These are phyloP conservation scores for Didymosphaeria variabile DNA, from an alignment of 2,329 filamentous ascomycete species.

Conservation along the genomic window DNA sequence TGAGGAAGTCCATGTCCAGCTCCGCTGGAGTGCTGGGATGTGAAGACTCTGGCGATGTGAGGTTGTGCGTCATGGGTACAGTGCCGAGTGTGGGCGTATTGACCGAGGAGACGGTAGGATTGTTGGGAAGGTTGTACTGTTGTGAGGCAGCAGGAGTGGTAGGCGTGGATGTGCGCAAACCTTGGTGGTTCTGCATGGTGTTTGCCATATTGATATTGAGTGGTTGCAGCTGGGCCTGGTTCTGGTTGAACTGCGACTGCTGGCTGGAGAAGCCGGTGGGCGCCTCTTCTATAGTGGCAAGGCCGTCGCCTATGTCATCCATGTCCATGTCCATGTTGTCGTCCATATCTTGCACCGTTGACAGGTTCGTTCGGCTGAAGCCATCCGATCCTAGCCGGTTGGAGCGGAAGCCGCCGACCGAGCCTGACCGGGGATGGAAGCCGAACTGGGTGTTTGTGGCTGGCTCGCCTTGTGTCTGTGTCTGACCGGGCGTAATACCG, in stretches of 20 bases:
- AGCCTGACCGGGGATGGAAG: constrained; percentile 52
- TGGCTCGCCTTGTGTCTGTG: constrained; percentile 42
- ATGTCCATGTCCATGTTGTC: constrained; percentile 95
- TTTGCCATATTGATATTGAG: constrained; percentile 84
- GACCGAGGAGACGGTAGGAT: constrained; percentile 95
- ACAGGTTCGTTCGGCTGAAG: constrained; percentile 51
- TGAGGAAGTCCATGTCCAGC: constrained; percentile 76
- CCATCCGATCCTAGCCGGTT: constrained; percentile 51
- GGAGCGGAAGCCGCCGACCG: constrained; percentile 43
- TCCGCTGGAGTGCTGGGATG: constrained; percentile 75
- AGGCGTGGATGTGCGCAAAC: constrained; percentile 81
- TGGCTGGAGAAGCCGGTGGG: constrained; percentile 68
- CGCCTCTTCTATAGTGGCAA: constrained; percentile 71
- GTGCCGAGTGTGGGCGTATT: constrained; percentile 92
- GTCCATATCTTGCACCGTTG: constrained; percentile 71
- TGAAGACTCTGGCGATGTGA: constrained; percentile 72
- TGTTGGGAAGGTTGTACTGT: constrained; percentile 81
- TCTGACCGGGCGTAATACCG: constrained; percentile 57
- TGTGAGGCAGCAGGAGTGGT: constrained; percentile 78
- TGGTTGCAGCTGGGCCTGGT: constrained; percentile 68
- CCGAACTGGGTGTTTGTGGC: constrained; percentile 48
- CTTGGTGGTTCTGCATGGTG: constrained; percentile 73
- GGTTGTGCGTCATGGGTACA: constrained; percentile 71
- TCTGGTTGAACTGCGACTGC: constrained; percentile 64
- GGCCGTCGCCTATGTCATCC: constrained; percentile 74